Evolutionary conservation across 1,139 yeast genomes (phyloP), one percentile per base, ranked within the genome.

Genomic region (Nematodospora anomalae): DNA sequence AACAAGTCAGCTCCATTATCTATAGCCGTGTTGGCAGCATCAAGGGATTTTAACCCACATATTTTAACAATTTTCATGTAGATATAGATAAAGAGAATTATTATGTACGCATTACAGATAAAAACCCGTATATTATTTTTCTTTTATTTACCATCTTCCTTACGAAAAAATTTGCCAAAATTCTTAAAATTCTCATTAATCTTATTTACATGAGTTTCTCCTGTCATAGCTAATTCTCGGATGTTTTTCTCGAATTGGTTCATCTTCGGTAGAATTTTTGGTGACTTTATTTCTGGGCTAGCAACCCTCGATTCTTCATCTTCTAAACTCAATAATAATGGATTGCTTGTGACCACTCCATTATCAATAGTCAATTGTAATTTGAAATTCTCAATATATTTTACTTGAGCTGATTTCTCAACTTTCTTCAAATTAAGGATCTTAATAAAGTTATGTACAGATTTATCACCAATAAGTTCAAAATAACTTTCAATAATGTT

Each of bases 1-100:
- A 92, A 52, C 36, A 88, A 59, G 47, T 84, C 77, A 0, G 97
- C 90, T 0, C 94, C 95, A 10, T 68, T 50, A 0, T 73, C 76
- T 0, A 88, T 62, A 0, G 97, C 97, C 3, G 53, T 56, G 23
- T 61, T 45, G 0, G 97, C 97, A 1, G 88, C 87, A 31, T 79
- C 84, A 0, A 62, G 56, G 2, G 83, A 71, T 49, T 76, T 76
- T 16, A 90, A 55, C 0, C 98, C 98, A 58, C 98, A 92, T 3
- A 90, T 80, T 56, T 92, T 92, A 12, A 85, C 83, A 14, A 60
- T 26, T 37, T 50, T 35, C 28, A 28, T 29, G 28, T 8, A 22
- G 6, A 18, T 15, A 15, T 13, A 15, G 18, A 12, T 10, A 7
- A 2, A 6, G 23, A 23, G 14, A n/a, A 25, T 11, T 22, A 13